These are phyloP conservation scores for Tagetes erecta DNA, from an alignment of 129 eudicot species.

Conservation along the genomic window DNA sequence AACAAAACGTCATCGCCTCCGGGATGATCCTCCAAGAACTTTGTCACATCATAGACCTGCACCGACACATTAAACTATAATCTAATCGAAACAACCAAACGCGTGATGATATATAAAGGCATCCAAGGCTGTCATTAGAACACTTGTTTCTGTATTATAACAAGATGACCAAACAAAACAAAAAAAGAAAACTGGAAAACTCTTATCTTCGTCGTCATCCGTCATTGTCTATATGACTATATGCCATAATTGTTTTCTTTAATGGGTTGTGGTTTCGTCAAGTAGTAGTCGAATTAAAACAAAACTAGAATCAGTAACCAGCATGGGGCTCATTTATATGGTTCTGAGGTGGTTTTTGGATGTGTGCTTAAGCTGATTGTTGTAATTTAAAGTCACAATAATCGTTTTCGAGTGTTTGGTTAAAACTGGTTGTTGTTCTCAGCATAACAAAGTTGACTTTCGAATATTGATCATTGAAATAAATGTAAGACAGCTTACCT, in stretches of 20 bases:
- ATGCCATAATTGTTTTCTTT: not conserved
- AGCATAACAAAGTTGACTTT: not conserved
- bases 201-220: not conserved
- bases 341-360: not conserved
- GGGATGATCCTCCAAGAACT: slow-evolving; percentile 95
- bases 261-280: not conserved
- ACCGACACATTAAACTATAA: slow-evolving; percentile 23
- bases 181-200: slow-evolving; percentile 8
- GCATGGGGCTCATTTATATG: not conserved
- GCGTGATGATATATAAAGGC: slow-evolving; percentile 1
- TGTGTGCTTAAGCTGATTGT: not conserved
- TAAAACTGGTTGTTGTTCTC: not conserved
- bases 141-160: slow-evolving; percentile 13
- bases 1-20: slow-evolving; percentile 95
- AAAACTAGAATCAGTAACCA: not conserved
- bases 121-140: not conserved
- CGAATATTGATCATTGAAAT: not conserved
- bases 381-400: not conserved
- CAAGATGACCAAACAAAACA: slow-evolving; percentile 13
- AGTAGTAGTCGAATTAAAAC: not conserved
- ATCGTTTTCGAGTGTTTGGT: not conserved
- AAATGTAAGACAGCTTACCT: not conserved
- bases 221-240: not conserved
- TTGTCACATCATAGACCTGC: slow-evolving; percentile 91
- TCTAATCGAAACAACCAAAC: not conserved